Base-by-base conservation (phyloP, 345 rosid genomes). In the Murraya koenigii region DNA sequence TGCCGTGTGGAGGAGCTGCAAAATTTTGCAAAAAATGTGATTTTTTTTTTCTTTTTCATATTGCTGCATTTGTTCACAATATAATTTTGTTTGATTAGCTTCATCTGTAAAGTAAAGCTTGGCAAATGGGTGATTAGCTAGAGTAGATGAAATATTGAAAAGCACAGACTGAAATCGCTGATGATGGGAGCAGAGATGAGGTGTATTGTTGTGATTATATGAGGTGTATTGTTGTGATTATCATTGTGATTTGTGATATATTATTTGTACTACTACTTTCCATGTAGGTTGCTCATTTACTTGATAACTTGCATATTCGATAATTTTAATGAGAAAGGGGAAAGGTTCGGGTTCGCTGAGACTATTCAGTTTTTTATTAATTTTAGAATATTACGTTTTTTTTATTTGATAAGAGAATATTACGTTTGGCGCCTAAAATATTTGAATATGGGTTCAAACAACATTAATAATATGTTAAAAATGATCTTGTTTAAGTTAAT, bases 1-100 rank as follows among this genome's bases (percentile, higher is more conserved):
- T 39, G 55, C 38, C 39, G 8, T 17, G 49, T 26, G 49, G 41
- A 76, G 54, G 39, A 75, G 62, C 47, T 47, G 28, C 72, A 66
- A 6, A 28, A 41, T 60, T 66, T 67, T 49, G 35, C 47, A 5
- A 28, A 49, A 49, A 79, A 54, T 23, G 56, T 23, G 26, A 75
- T 65, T 62, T 15, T 49, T 49, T 17, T 17, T 15, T 3, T 1
- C 20, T 38, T 7, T 33, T 65, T 55, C 77, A 22, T 33, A 75
- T 62, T 47, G 44, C 17, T 73, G 55, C 41, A 38, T 38, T 25
- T 33, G 61, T 75, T 74, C 68, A 38, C 68, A 22, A 20, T 47
- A 63, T 49, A 44, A 75, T 30, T 74, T 25, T 61, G 58, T 74
- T 63, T 23, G 47, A 47, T n/a, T n/a, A n/a, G n/a, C n/a, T n/a